Percentiles rank a stretch among this genome's conserved stretches.
These are phyloP conservation scores for Ephemerocybe angulata DNA, from an alignment of 768 basidiomycete genomes.

Conservation along the genomic window DNA sequence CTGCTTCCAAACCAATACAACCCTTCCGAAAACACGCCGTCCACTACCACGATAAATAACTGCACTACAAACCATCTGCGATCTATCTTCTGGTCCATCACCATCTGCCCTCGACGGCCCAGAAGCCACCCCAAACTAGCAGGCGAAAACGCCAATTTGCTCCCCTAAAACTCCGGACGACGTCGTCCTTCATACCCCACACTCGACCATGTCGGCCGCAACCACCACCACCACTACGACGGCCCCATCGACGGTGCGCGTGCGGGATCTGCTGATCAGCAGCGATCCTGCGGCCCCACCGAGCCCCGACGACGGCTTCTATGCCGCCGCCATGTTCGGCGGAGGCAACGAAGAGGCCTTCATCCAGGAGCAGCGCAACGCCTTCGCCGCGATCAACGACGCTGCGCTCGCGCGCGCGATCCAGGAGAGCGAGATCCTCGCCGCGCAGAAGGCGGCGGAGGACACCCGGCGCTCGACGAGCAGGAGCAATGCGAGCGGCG, in stretches of 20 bases:
- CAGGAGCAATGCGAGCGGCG: not conserved
- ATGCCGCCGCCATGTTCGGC: conserved; percentile 11
- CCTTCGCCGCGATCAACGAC: conserved; percentile 26
- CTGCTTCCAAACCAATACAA: not conserved
- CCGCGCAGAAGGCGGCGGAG: conserved; percentile 19
- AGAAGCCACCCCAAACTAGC: not conserved
- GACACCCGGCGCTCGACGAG: conserved; percentile 1
- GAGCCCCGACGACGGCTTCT: conserved; percentile 3
- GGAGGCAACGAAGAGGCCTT: conserved; percentile 25
- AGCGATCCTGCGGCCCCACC: not conserved
- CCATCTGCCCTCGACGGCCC: not conserved
- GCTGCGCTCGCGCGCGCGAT: conserved; percentile 24
- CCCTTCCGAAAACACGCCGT: not conserved
- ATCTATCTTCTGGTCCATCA: not conserved
- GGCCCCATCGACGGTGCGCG: not conserved
- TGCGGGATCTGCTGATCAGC: not conserved
- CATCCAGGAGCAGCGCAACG: conserved; percentile 26
- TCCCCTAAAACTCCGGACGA: not conserved
- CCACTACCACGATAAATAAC: not conserved
- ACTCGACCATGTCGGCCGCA: not conserved
- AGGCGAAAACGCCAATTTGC: not conserved
- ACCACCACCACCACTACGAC: not conserved
- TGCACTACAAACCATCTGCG: not conserved
- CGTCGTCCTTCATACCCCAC: not conserved
- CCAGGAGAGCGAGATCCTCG: conserved; percentile 24